phyloP scores from a whole-genome alignment of 139 green algal species.

The Asterochloris sp. region DNA sequence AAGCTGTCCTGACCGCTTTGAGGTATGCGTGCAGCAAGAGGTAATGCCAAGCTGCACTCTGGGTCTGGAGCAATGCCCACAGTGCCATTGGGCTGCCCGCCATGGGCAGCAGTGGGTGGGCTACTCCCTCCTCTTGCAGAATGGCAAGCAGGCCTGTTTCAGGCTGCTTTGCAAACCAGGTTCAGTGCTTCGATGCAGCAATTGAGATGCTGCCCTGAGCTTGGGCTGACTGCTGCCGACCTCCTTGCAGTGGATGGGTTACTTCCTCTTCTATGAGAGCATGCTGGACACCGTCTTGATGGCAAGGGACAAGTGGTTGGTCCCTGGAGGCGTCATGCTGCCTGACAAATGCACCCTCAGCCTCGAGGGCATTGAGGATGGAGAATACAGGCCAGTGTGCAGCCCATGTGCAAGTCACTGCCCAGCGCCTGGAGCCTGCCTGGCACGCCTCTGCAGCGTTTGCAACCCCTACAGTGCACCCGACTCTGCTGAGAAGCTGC shows the following conservation, averaged over 20 bases:
- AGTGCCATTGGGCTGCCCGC: no score
- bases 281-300: conserved; percentile 90
- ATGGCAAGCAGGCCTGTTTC: background rate
- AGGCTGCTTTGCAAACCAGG: no score
- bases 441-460: no score
- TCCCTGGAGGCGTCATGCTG: conserved; percentile 83
- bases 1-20: no score
- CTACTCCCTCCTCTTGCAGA: background rate
- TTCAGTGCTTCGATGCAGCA: no score
- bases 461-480: no score
- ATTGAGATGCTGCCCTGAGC: background rate
- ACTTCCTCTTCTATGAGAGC: conserved; percentile 94
- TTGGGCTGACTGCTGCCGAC: conserved; percentile 25
- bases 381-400: conserved; percentile 63
- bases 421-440: no score
- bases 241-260: conserved; percentile 98
- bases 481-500: no score
- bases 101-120: background rate
- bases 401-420: no score
- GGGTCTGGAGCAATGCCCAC: no score
- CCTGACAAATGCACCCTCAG: conserved; percentile 81
- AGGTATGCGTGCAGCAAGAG: no score
- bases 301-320: conserved; percentile 64
- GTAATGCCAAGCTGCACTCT: no score
- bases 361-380: conserved; percentile 89